These are phyloP conservation scores for Erythrobasidium yunnanense DNA, from an alignment of 768 basidiomycete genomes.

Conservation along the genomic window DNA sequence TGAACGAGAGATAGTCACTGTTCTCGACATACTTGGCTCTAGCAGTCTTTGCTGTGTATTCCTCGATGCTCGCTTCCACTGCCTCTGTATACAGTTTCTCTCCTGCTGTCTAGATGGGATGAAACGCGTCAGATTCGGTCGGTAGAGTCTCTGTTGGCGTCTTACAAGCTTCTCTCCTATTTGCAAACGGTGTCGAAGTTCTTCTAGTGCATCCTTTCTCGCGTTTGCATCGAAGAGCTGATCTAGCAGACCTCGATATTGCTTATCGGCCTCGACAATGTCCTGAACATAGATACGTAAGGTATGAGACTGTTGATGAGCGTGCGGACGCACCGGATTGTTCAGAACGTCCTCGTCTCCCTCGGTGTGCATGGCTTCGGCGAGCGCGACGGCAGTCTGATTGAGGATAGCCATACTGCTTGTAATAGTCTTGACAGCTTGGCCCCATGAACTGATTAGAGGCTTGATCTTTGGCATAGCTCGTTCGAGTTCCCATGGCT, in stretches of 20 bases:
- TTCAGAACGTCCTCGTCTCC: not conserved
- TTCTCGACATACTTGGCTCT: not conserved
- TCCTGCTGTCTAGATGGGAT: not conserved
- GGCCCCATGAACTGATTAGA: not conserved
- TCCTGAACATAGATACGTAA: not conserved
- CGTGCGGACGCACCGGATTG: not conserved
- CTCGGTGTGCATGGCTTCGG: not conserved
- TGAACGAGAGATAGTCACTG: not conserved
- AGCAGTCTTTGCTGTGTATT: not conserved
- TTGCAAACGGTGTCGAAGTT: not conserved
- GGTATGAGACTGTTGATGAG: not conserved
- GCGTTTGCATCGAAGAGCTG: conserved; percentile 1
- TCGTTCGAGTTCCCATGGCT: too few species aligned
- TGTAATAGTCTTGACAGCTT: not conserved
- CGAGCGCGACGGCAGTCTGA: too few species aligned
- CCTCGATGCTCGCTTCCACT: not conserved
- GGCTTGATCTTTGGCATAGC: not conserved
- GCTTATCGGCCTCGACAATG: not conserved
- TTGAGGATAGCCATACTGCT: too few species aligned
- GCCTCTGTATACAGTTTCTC: not conserved
- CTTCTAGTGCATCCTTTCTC: not conserved
- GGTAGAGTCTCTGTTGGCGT: too few species aligned
- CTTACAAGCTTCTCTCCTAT: not conserved
- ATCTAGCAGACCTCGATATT: conserved; percentile 12
- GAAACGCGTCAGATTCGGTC: too few species aligned